phyloP scores from a whole-genome alignment of 1,284 basidiomycete species.

The Naganishia albida region DNA sequence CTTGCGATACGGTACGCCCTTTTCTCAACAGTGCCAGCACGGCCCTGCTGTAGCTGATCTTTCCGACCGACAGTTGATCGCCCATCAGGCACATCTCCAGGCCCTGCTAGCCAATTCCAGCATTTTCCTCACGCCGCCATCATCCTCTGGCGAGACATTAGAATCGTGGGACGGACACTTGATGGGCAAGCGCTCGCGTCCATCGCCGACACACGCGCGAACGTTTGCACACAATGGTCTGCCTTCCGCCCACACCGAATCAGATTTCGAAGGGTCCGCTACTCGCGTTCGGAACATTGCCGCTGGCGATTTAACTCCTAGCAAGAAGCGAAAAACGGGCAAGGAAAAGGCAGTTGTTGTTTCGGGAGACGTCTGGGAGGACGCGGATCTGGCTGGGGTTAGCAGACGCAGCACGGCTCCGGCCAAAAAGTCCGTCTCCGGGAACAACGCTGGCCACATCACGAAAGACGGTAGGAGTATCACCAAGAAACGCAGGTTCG shows the following conservation, averaged over 20 bases:
- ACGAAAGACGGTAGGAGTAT: slow-evolving; percentile 47
- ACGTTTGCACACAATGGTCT: background rate
- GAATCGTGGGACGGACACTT: background rate
- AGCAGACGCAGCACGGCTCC: slow-evolving; percentile 9
- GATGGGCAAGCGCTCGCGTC: background rate
- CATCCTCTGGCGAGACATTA: background rate
- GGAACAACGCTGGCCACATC: background rate
- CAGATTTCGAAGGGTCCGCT: background rate
- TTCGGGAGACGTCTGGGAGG: slow-evolving; percentile 11
- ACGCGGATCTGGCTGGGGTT: slow-evolving; percentile 31
- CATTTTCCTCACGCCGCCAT: slow-evolving; percentile 48
- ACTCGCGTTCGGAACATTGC: background rate
- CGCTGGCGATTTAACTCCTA: slow-evolving; percentile 39
- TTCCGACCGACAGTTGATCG: slow-evolving; percentile 59
- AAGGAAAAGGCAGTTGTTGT: background rate
- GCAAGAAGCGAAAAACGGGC: slow-evolving; percentile 31
- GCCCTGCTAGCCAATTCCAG: slow-evolving; percentile 49
- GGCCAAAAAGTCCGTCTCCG: background rate
- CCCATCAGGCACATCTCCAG: slow-evolving; percentile 68
- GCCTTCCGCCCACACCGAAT: background rate
- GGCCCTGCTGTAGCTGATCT: background rate
- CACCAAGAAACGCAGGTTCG: slow-evolving; percentile 46
- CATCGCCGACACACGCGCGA: background rate
- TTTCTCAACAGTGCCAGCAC: background rate
- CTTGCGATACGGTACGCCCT: slow-evolving; percentile 72